phyloP scores from a whole-genome alignment of 2,329 filamentous ascomycete genomes.

The Tolypocladium album region DNA sequence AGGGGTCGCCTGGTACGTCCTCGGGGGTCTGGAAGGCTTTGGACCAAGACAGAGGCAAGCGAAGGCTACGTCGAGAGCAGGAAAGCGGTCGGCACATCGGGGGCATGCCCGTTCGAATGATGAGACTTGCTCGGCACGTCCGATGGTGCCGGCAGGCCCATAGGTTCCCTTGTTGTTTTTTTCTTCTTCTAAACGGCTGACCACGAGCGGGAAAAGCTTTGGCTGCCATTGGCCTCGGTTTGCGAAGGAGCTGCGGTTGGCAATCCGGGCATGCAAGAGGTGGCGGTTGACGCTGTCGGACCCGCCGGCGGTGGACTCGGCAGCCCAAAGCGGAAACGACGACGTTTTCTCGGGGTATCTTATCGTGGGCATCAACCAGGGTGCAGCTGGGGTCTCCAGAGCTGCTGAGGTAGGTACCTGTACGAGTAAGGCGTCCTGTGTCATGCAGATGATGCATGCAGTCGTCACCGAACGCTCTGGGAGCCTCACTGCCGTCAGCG shows the following conservation, averaged over 20 bases:
- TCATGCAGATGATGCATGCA: constrained; percentile 1
- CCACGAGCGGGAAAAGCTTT: constrained; percentile 2
- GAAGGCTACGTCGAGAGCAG: neutral
- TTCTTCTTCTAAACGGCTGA: neutral
- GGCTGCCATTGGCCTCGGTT: neutral
- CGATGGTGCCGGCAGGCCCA: neutral
- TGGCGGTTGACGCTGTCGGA: constrained; percentile 4
- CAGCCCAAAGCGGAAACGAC: constrained; percentile 1
- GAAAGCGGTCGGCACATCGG: neutral
- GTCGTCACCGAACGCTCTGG: neutral
- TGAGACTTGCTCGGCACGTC: neutral
- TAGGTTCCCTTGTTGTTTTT: neutral
- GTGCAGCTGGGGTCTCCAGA: neutral
- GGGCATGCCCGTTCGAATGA: neutral
- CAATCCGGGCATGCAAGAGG: neutral
- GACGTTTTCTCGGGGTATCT: neutral
- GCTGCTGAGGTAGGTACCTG: neutral
- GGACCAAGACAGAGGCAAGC: neutral
- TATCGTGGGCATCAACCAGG: neutral
- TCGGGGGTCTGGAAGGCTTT: neutral
- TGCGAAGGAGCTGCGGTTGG: neutral
- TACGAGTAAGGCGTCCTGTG: neutral
- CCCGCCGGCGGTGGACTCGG: constrained; percentile 1
- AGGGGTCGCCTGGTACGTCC: neutral
- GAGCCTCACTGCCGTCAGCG: neutral